A percentile compares a stretch with the other conserved stretches of the same genome.
phyloP scores from a whole-genome alignment of 2,329 filamentous ascomycete species.

The Lasiodiplodia gonubiensis region DNA sequence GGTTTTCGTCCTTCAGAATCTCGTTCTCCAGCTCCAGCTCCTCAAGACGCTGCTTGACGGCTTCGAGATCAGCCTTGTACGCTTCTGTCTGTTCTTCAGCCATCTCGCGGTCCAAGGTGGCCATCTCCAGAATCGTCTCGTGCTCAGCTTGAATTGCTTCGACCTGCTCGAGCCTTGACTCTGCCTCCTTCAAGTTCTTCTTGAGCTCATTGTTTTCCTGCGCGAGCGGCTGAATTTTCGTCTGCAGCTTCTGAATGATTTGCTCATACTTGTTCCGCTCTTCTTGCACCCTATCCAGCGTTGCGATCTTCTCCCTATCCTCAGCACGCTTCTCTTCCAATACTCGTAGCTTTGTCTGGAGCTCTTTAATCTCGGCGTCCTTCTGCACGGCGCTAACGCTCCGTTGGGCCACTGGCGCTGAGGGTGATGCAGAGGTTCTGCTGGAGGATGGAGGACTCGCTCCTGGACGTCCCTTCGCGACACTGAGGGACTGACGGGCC shows the following conservation, averaged over 20 bases:
- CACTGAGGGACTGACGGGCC: slow-evolving; percentile 9
- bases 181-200: slow-evolving; percentile 77
- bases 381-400: slow-evolving; percentile 32
- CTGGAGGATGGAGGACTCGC: slow-evolving; percentile 31
- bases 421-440: slow-evolving; percentile 12
- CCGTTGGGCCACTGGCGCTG: slow-evolving; percentile 23
- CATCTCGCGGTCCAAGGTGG: slow-evolving; percentile 91
- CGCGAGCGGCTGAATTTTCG: slow-evolving; percentile 84
- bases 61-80: slow-evolving; percentile 78
- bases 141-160: slow-evolving; percentile 81
- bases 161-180: slow-evolving; percentile 70
- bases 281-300: slow-evolving; percentile 74
- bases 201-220: slow-evolving; percentile 78
- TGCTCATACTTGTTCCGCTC: slow-evolving; percentile 79
- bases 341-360: slow-evolving; percentile 85
- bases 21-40: slow-evolving; percentile 89
- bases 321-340: slow-evolving; percentile 87
- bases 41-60: slow-evolving; percentile 75
- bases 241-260: slow-evolving; percentile 89
- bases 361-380: slow-evolving; percentile 74
- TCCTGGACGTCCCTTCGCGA: slow-evolving; percentile 12
- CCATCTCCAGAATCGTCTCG: slow-evolving; percentile 83
- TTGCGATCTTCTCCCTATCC: slow-evolving; percentile 83
- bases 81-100: slow-evolving; percentile 90
- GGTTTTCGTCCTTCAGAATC: slow-evolving; percentile 84